A percentile compares a stretch with the other conserved stretches of the same genome.
Conservation (phyloP, 1,139 yeast species). For the Scheffersomyces illinoinensis region DNA sequence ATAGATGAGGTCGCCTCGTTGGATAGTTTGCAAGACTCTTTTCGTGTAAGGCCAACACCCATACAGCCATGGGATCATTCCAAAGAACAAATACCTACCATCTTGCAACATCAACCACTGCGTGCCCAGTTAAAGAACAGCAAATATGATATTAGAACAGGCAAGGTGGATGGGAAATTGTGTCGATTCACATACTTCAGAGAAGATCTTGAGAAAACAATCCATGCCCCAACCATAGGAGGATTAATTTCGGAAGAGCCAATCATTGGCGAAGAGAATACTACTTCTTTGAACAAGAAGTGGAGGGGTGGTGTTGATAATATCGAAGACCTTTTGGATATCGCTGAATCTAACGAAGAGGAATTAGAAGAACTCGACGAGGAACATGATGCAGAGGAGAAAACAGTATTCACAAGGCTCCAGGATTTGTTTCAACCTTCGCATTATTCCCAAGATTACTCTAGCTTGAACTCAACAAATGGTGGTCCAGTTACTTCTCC, state of each 20-base stretch:
- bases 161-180: constrained; percentile 29
- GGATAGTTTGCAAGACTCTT: constrained; percentile 40
- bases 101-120: constrained; percentile 19
- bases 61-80: constrained; percentile 74
- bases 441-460: constrained; percentile 14
- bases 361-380: constrained; percentile 1
- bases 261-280: constrained; percentile 8
- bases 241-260: constrained; percentile 52
- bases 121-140: constrained; percentile 8
- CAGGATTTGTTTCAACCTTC: constrained; percentile 34
- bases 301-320: constrained; percentile 15
- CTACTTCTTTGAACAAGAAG: constrained; percentile 11
- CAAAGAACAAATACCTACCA: constrained; percentile 31
- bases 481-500: neutral
- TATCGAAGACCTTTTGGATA: neutral
- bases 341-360: neutral
- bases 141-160: constrained; percentile 11
- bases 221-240: constrained; percentile 86
- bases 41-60: constrained; percentile 70
- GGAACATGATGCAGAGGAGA: constrained; percentile 15
- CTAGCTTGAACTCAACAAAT: constrained; percentile 5
- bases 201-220: constrained; percentile 83
- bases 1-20: constrained; percentile 68
- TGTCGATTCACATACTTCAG: constrained; percentile 85
- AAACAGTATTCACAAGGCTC: constrained; percentile 14